Evolutionary conservation across 1,284 basidiomycete species (phyloP), one percentile per base, ranked within the genome.

Genomic region (Heterobasidion irregulare): DNA sequence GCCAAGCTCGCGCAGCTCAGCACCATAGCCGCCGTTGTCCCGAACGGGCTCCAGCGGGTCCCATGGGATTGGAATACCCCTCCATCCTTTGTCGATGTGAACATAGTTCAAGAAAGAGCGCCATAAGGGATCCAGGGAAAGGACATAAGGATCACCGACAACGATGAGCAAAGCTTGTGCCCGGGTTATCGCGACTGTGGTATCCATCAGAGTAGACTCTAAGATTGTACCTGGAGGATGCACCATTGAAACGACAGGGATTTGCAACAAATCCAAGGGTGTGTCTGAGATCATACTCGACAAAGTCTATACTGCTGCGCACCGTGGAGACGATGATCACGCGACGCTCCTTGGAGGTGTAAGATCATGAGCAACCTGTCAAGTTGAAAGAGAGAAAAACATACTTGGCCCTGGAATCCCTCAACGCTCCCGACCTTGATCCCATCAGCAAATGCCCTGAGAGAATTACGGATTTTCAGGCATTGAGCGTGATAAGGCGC

Each of bases 241-340:
- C 57, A 84, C 83, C 83, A 62, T 86, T 86, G 67, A 86, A 80
- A 6, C 83, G 78, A 9, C 77, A 74, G 46, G 76, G 75, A 61
- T 78, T 80, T 5, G 83, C 80, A 5, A 86, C 81, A 58, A 86
- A 86, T 2, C 83, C 83, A 3, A 85, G 73, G 0, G 80, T 78
- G 52, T 79, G 75, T 51, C 68, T 73, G 49, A 85, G 68, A 63
- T 86, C 83, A 44, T 76, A 78, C 15, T 75, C 68, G 16, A 86
- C 68, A 59, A 75, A 79, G 34, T 83, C 73, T 2, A 66, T 68
- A 61, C 75, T 83, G 61, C 82, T 84, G 58, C 84, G 70, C 1
- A 86, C 84, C 8, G 82, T 84, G 2, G 83, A 84, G 13, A 86
- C 75, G 58, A 86, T 82, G 50, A 86, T 84, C 6, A 83, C 74